Percentiles rank a stretch among this genome's conserved stretches.
Conservation (phyloP, 2,329 filamentous ascomycete species). For the Malbranchea zuffiana region DNA sequence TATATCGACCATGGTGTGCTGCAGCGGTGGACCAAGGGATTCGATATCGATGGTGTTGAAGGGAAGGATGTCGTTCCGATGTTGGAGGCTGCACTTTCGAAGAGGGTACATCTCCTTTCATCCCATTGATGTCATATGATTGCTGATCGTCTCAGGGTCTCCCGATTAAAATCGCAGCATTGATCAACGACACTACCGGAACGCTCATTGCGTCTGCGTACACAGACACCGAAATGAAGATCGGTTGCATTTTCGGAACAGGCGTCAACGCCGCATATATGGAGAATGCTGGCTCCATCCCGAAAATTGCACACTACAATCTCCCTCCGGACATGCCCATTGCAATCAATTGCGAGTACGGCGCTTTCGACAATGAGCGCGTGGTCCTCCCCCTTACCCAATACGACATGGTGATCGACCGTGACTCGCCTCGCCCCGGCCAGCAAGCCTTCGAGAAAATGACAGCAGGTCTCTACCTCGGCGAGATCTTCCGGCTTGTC, state of each 20-base stretch:
- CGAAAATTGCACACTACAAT: conserved; percentile 86
- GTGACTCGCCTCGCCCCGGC: conserved; percentile 80
- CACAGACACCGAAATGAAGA: conserved; percentile 84
- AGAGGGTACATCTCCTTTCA: conserved; percentile 43
- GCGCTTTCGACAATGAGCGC: conserved; percentile 91
- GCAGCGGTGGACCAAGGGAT: conserved; percentile 95
- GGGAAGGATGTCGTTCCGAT: conserved; percentile 82
- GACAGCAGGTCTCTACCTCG: conserved; percentile 88
- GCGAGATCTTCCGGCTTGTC: conserved; percentile 85
- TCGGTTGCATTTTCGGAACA: conserved; percentile 96
- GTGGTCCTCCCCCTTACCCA: conserved; percentile 72
- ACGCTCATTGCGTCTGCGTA: conserved; percentile 94
- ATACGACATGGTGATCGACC: conserved; percentile 81
- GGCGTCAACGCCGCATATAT: conserved; percentile 98
- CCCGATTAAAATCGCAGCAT: conserved; percentile 80
- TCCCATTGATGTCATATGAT: conserved; percentile 12
- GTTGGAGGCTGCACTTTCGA: conserved; percentile 66
- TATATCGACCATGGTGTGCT: conserved; percentile 87
- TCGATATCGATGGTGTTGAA: conserved; percentile 86
- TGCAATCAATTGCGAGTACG: conserved; percentile 97
- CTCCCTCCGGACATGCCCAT: conserved; percentile 73
- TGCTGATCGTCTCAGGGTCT: conserved; percentile 50
- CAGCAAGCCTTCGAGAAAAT: conserved; percentile 98
- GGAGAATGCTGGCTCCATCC: conserved; percentile 81
- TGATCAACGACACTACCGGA: conserved; percentile 97